phyloP scores from a whole-genome alignment of 768 basidiomycete species.

The Auricularia sp. region DNA sequence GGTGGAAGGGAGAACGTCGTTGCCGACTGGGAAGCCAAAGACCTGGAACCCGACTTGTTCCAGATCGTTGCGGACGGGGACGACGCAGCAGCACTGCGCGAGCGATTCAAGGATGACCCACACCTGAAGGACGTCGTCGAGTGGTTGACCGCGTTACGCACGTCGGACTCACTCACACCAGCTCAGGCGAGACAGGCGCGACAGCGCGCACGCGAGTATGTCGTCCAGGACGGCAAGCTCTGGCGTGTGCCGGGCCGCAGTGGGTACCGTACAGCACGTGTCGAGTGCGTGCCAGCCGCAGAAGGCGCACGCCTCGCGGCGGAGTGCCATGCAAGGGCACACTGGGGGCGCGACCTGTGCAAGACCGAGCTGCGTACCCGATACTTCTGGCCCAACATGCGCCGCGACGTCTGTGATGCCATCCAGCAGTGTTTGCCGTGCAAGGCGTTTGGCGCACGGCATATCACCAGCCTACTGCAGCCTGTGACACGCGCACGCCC shows the following conservation, averaged over 20 bases:
- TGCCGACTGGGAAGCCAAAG: slow-evolving; percentile 6
- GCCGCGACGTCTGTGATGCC: slow-evolving; percentile 8
- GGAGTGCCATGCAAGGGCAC: background rate
- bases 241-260: background rate
- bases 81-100: background rate
- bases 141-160: background rate
- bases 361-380: background rate
- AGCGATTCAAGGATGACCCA: slow-evolving; percentile 3
- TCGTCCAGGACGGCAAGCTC: slow-evolving; percentile 7
- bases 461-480: slow-evolving; percentile 26
- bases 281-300: slow-evolving; percentile 3
- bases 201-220: background rate
- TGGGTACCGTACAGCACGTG: too few relatives aligned
- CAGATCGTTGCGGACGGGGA: too few relatives aligned
- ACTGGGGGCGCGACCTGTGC: slow-evolving; percentile 5
- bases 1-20: background rate
- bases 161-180: background rate
- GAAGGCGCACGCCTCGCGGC: slow-evolving; percentile 1
- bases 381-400: slow-evolving; percentile 6
- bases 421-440: slow-evolving; percentile 17
- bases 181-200: background rate
- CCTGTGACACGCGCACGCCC: slow-evolving; percentile 29
- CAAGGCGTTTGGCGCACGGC: slow-evolving; percentile 23
- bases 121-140: slow-evolving; percentile 3
- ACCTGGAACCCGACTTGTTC: slow-evolving; percentile 5